Evolutionary conservation across 2,329 filamentous ascomycete species (phyloP).

Genomic region (Dissoconium aciculare): DNA sequence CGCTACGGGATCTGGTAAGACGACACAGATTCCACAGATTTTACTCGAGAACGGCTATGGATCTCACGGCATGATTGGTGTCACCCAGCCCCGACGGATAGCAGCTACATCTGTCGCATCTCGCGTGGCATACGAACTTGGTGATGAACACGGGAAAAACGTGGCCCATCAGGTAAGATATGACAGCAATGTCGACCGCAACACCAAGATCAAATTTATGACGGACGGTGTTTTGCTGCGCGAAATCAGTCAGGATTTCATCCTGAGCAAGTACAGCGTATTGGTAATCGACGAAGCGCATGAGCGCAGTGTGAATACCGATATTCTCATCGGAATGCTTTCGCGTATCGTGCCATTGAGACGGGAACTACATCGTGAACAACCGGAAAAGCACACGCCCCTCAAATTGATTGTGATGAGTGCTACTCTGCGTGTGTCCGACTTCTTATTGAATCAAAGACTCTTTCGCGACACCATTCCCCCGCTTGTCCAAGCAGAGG

Average conservation of each 20-base stretch:
- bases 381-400: constrained; percentile 52
- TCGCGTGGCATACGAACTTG: constrained; percentile 74
- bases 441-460: constrained; percentile 70
- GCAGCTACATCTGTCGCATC: constrained; percentile 95
- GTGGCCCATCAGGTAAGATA: constrained; percentile 92
- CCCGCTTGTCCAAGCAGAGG: constrained; percentile 77
- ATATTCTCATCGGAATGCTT: constrained; percentile 94
- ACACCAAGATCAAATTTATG: constrained; percentile 96
- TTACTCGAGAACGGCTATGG: constrained; percentile 89
- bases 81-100: constrained; percentile 88
- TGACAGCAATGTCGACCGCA: constrained; percentile 62
- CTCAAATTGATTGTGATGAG: constrained; percentile 97
- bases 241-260: constrained; percentile 80
- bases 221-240: constrained; percentile 90
- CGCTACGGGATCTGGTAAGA: constrained; percentile 92
- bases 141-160: constrained; percentile 49
- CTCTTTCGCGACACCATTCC: constrained; percentile 55
- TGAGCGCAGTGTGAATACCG: constrained; percentile 92
- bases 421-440: constrained; percentile 77
- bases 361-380: constrained; percentile 56
- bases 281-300: constrained; percentile 95
- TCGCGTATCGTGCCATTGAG: constrained; percentile 81
- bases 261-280: constrained; percentile 76
- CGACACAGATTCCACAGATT: constrained; percentile 93
- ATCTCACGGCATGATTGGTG: constrained; percentile 68